phyloP scores from a whole-genome alignment of 2,329 filamentous ascomycete species.

The Aureobasidium vineae region DNA sequence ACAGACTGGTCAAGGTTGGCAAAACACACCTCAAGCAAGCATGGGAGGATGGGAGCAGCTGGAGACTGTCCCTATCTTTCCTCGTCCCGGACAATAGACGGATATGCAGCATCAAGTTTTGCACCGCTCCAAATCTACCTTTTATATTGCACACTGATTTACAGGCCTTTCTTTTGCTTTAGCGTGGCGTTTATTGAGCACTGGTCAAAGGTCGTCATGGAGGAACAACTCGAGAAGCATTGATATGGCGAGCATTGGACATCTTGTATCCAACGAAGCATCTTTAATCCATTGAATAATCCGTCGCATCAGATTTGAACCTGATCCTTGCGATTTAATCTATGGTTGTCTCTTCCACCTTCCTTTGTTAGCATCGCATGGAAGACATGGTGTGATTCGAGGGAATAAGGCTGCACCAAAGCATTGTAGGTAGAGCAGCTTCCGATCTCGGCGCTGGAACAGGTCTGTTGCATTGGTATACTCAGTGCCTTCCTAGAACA shows the following conservation, averaged over 20 bases:
- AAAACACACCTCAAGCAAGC: conserved; percentile 69
- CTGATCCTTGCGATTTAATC: not conserved
- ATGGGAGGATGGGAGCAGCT: conserved; percentile 77
- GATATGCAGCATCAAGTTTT: not conserved
- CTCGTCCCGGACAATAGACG: conserved; percentile 61
- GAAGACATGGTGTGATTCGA: not conserved
- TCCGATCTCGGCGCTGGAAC: conserved; percentile 11
- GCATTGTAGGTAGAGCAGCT: not conserved
- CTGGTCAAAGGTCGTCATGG: not conserved
- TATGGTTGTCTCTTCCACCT: not conserved
- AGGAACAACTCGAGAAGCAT: not conserved
- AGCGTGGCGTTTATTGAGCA: conserved; percentile 25
- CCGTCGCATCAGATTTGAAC: not conserved
- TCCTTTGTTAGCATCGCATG: not conserved
- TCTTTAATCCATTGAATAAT: not conserved
- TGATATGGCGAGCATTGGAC: conserved; percentile 5
- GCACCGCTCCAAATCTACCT: not conserved
- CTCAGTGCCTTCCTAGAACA: conserved; percentile 12
- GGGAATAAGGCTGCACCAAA: not conserved
- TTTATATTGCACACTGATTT: not conserved
- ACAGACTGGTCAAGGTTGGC: conserved; percentile 84
- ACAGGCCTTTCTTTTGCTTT: conserved; percentile 19
- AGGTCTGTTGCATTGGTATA: not conserved
- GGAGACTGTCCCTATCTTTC: conserved; percentile 80
- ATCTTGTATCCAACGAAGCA: not conserved